A percentile compares a stretch with the other conserved stretches of the same genome.
Conservation (phyloP, 805 yeast species). For the Cyberlindnera mycetangii region DNA sequence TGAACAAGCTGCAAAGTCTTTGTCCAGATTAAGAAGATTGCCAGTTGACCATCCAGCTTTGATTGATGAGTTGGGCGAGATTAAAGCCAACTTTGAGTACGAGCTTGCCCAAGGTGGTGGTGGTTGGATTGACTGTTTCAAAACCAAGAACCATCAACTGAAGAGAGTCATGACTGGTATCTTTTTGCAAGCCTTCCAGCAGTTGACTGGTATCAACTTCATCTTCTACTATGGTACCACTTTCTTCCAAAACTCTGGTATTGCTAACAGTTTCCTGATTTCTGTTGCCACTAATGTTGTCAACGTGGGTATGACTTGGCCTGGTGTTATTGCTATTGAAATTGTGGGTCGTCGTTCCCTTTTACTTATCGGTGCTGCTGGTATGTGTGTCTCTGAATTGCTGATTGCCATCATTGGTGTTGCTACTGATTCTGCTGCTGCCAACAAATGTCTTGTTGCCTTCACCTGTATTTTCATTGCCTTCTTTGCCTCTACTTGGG, state of each 20-base stretch:
- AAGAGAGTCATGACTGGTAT: slow-evolving; percentile 45
- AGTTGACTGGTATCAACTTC: slow-evolving; percentile 70
- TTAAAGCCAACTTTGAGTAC: slow-evolving; percentile 44
- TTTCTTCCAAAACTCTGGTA: slow-evolving; percentile 52
- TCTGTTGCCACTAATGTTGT: slow-evolving; percentile 43
- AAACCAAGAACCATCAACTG: slow-evolving; percentile 35
- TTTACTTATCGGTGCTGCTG: slow-evolving; percentile 57
- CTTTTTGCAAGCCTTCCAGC: slow-evolving; percentile 51
- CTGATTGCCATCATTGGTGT: slow-evolving; percentile 51
- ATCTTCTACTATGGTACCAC: slow-evolving; percentile 69
- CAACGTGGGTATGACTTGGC: slow-evolving; percentile 47
- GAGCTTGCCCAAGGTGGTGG: slow-evolving; percentile 35
- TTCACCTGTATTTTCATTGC: slow-evolving; percentile 61
- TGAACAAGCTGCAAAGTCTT: slow-evolving; percentile 54
- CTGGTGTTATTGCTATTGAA: slow-evolving; percentile 56
- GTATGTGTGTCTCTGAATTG: slow-evolving; percentile 61
- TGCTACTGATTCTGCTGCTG: slow-evolving; percentile 29
- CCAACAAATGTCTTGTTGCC: slow-evolving; percentile 49
- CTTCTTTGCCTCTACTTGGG: slow-evolving; percentile 82
- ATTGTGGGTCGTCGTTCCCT: slow-evolving; percentile 63
- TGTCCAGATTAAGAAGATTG: slow-evolving; percentile 52
- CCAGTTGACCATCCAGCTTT: slow-evolving; percentile 43
- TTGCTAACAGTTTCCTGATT: slow-evolving; percentile 44
- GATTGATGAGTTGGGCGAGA: slow-evolving; percentile 45
- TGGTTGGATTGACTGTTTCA: slow-evolving; percentile 35